A percentile compares a stretch with the other conserved stretches of the same genome.
phyloP scores from a whole-genome alignment of 371 early-diverging fungal genomes.

The Synchytrium microbalum region DNA sequence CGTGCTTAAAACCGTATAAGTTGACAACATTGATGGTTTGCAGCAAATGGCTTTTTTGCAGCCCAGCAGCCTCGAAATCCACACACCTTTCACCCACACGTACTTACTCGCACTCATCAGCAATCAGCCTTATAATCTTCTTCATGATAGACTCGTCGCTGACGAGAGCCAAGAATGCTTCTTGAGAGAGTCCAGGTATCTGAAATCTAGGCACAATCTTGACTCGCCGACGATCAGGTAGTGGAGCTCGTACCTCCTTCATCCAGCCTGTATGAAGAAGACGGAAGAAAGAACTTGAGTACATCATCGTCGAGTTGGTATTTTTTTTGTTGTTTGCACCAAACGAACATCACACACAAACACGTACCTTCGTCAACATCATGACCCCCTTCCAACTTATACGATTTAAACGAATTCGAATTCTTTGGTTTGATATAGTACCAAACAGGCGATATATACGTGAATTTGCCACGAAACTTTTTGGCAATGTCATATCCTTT shows the following conservation, averaged over 20 bases:
- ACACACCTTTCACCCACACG: constrained; percentile 12
- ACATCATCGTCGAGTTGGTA: no score
- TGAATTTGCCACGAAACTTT: constrained; percentile 56
- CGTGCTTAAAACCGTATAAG: no score
- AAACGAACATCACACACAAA: no score
- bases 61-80: not conserved
- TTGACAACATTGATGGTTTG: no score
- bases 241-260: constrained; percentile 34
- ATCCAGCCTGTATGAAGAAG: no score
- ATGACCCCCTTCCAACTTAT: constrained; percentile 39
- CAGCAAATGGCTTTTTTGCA: no score
- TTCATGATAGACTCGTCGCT: constrained; percentile 28
- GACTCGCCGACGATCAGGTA: constrained; percentile 14
- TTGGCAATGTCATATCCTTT: constrained; percentile 54
- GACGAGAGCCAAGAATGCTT: not conserved
- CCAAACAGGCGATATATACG: constrained; percentile 55
- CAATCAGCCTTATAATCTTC: constrained; percentile 31
- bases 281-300: no score
- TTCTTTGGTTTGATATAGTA: constrained; percentile 39
- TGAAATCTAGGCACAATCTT: constrained; percentile 53
- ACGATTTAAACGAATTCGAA: not conserved
- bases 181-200: constrained; percentile 14
- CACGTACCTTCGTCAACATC: constrained; percentile 54
- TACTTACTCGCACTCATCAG: constrained; percentile 22
- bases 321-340: no score